Evolutionary conservation across 2,329 filamentous ascomycete genomes (phyloP).

Genomic region (Teratosphaeria pseudoeucalypti): DNA sequence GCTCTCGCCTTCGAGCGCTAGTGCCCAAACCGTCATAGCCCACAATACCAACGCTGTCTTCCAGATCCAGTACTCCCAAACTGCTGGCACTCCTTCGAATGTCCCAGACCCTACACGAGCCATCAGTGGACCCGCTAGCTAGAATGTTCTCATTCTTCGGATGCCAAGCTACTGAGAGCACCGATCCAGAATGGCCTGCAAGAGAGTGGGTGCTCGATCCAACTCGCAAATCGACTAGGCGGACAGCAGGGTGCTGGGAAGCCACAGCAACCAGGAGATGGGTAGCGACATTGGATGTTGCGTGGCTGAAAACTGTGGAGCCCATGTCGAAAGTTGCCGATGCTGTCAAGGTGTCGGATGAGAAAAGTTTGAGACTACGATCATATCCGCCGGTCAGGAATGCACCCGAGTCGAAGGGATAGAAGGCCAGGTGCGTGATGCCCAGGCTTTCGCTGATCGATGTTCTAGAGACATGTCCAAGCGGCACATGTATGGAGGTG

Average conservation of each 20-base stretch:
- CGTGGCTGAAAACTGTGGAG: constrained; percentile 64
- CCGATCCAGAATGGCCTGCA: constrained; percentile 40
- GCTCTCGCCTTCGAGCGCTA: constrained; percentile 31
- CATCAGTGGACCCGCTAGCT: constrained; percentile 75
- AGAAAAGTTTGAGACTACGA: constrained; percentile 65
- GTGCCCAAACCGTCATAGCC: constrained; percentile 34
- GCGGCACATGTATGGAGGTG: constrained; percentile 30
- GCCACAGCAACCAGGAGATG: constrained; percentile 78
- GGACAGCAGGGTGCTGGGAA: constrained; percentile 73
- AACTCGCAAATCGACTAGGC: constrained; percentile 76
- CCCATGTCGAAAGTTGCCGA: constrained; percentile 60
- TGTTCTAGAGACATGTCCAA: constrained; percentile 32
- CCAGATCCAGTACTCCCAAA: constrained; percentile 69
- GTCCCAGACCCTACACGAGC: constrained; percentile 77
- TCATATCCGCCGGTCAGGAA: constrained; percentile 73
- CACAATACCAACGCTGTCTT: constrained; percentile 64
- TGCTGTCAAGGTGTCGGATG: constrained; percentile 49
- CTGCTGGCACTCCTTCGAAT: constrained; percentile 67
- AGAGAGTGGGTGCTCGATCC: constrained; percentile 53
- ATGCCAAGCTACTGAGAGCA: constrained; percentile 65
- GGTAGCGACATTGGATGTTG: constrained; percentile 60
- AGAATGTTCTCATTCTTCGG: constrained; percentile 69
- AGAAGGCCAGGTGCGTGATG: constrained; percentile 67
- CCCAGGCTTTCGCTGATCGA: constrained; percentile 52
- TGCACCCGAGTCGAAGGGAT: constrained; percentile 64